Base-by-base conservation (phyloP, 1,139 yeast genomes). In the Hyphopichia fennica region DNA sequence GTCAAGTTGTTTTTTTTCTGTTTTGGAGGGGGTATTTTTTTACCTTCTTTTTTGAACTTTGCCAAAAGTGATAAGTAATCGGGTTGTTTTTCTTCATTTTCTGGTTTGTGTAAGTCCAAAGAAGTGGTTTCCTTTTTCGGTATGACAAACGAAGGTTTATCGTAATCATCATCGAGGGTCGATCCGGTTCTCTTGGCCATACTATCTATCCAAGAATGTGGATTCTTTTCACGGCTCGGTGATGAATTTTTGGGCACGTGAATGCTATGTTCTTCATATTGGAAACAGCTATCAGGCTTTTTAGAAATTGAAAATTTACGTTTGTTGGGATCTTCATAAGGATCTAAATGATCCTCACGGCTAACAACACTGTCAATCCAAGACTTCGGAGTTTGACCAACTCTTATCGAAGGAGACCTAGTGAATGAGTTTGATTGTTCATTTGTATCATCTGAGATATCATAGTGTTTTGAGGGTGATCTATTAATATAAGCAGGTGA, bases 151-250 rank as follows among this genome's bases (percentile, higher is more conserved):
- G 41, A 38, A 4, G 41, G 41, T 13, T 33, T 38, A 14, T 3
- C 32, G 3, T 34, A 28, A 7, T 18, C 17, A 27, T 38, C 20
- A 8, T 34, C 20, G 11, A 32, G 13, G 8, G 15, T 17, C 2
- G 32, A 11, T 9, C 31, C 28, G 27, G 19, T 31, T 20, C 29
- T 23, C 27, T 38, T 28, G 15, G 41, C 37, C 16, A 38, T 56
- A 44, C 58, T 54, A 33, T 55, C 58, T n/a, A 56, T 45, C 60
- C 58, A 56, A 17, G 52, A 49, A 18, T 49, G 52, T 7, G 52
- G 56, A 34, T 50, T 50, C 40, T 48, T 50, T 9, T 43, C 49
- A 14, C 42, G 35, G 13, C 22, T 30, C 11, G 44, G 44, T 7
- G 46, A 43, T 4, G 33, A 7, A 25, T 27, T 23, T 16, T 16